phyloP scores from a whole-genome alignment of 2,329 filamentous ascomycete species.

The Paecilomyces sp. region DNA sequence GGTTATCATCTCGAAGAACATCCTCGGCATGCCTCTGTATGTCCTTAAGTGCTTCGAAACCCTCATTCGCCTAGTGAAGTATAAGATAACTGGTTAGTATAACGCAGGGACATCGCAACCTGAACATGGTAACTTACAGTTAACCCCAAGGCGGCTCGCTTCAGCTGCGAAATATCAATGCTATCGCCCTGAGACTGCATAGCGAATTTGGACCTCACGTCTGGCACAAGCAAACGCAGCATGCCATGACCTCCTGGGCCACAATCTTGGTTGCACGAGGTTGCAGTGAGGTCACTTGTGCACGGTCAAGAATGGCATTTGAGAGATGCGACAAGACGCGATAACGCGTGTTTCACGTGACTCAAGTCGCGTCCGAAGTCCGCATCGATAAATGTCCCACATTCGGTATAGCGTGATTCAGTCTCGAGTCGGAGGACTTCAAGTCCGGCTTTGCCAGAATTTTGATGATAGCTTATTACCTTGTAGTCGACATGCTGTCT shows the following conservation, averaged over 20 bases:
- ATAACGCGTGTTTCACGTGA: conserved; percentile 3
- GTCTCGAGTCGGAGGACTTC: not conserved
- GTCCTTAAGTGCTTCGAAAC: conserved; percentile 15
- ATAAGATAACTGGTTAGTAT: conserved; percentile 13
- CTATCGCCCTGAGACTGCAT: conserved; percentile 36
- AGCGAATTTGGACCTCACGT: not conserved
- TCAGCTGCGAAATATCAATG: conserved; percentile 31
- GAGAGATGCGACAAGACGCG: not conserved
- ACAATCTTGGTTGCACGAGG: not conserved
- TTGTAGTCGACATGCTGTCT: not conserved
- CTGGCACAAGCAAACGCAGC: not conserved
- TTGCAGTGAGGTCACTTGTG: not conserved
- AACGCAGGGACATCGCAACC: conserved; percentile 19
- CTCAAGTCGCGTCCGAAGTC: not conserved
- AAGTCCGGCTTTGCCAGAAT: not conserved
- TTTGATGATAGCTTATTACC: not conserved
- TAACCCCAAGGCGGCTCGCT: conserved; percentile 34
- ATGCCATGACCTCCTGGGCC: not conserved
- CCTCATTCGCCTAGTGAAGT: conserved; percentile 20
- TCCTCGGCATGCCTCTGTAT: conserved; percentile 5
- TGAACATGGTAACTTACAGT: conserved; percentile 27
- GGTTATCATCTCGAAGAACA: not conserved
- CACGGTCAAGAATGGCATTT: not conserved
- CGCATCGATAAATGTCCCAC: not conserved
- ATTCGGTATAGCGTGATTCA: not conserved